Evolutionary conservation across 129 eudicot species (phyloP).

Genomic region (Flaveria bidentis): DNA sequence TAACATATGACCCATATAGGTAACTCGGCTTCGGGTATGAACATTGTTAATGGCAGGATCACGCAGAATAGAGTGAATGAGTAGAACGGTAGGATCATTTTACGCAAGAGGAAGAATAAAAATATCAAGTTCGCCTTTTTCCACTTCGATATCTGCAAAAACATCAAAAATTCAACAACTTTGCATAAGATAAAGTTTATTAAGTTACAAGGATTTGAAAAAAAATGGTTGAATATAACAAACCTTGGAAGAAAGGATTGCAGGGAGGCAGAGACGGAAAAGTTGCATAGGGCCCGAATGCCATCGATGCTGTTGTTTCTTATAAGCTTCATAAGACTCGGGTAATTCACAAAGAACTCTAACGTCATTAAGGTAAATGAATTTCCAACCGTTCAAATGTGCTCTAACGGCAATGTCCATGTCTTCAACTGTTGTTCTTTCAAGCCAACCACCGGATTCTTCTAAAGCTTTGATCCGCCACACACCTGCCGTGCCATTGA

Average conservation of each 20-base stretch:
- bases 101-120: constrained; percentile 84
- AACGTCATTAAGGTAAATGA: constrained; percentile 68
- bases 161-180: not conserved
- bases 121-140: constrained; percentile 86
- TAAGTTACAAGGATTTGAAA: constrained; percentile 13
- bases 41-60: constrained; percentile 90
- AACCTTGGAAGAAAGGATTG: constrained; percentile 64
- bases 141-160: constrained; percentile 77
- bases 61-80: constrained; percentile 86
- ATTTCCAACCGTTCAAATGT: constrained; percentile 75
- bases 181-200: constrained; percentile 13
- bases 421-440: constrained; percentile 83
- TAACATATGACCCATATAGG: constrained; percentile 94
- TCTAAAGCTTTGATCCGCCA: constrained; percentile 96
- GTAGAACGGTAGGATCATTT: constrained; percentile 85
- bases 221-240: not conserved
- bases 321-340: constrained; percentile 75
- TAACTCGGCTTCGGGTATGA: constrained; percentile 85
- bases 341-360: constrained; percentile 67
- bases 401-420: constrained; percentile 80
- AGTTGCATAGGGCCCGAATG: constrained; percentile 92
- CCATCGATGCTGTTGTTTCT: constrained; percentile 84
- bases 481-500: constrained; percentile 97
- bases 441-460: constrained; percentile 97
- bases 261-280: constrained; percentile 65